Evolutionary conservation across 768 basidiomycete genomes (phyloP).

Genomic region (Lanmaoa rubissima): DNA sequence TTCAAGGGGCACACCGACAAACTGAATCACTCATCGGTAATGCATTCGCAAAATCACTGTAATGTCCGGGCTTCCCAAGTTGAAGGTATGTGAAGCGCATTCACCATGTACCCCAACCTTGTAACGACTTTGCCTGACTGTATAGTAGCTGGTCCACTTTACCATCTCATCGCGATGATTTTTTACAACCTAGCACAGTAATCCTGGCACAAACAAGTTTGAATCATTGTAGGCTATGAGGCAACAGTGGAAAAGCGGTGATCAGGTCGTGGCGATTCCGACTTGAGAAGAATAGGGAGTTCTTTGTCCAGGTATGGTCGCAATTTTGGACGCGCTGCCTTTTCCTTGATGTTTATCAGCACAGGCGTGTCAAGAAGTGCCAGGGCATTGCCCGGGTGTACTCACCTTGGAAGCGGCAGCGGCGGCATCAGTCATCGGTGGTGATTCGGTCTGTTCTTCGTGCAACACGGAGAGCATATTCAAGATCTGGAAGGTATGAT

Average conservation of each 20-base stretch:
- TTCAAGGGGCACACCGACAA: no score
- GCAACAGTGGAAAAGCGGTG: not conserved
- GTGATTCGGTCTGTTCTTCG: conserved; percentile 1
- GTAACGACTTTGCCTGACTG: not conserved
- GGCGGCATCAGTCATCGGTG: not conserved
- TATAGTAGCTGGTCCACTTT: no score
- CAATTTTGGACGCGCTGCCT: not conserved
- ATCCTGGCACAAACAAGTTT: not conserved
- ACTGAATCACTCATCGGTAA: no score
- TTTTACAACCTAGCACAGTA: not conserved
- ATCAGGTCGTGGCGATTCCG: not conserved
- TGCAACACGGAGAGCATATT: conserved; percentile 1
- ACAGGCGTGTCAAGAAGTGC: not conserved
- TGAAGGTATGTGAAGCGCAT: no score
- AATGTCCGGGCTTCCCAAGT: no score
- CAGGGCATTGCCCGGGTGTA: not conserved
- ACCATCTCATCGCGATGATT: not conserved
- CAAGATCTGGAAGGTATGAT: conserved; percentile 2
- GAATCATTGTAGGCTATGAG: not conserved
- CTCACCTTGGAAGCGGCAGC: not conserved
- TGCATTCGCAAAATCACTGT: no score
- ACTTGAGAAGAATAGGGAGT: conserved; percentile 10
- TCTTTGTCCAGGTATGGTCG: conserved; percentile 4
- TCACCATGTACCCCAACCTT: not conserved
- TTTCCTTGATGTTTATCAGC: conserved; percentile 13